Percentiles rank a stretch among this genome's conserved stretches.
Evolutionary conservation across 2,329 filamentous ascomycete genomes (phyloP).

Genomic region (Alternaria longipes): DNA sequence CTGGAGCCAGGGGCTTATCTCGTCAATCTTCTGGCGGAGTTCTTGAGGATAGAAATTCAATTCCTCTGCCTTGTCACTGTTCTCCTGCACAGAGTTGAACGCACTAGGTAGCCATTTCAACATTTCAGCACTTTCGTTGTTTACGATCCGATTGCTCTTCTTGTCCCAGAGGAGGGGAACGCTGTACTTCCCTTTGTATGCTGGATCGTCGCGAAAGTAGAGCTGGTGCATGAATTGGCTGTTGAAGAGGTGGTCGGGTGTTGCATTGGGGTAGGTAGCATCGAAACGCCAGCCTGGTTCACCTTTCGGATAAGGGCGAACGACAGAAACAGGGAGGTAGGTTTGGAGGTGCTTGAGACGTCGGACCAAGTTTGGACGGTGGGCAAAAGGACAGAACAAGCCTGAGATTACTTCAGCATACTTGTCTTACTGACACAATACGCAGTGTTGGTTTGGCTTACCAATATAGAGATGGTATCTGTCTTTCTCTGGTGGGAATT

Average conservation of each 20-base stretch:
- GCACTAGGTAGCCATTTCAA: slow-evolving; percentile 66
- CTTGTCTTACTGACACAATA: neutral
- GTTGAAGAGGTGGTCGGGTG: slow-evolving; percentile 67
- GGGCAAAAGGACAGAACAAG: slow-evolving; percentile 72
- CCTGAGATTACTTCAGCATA: slow-evolving; percentile 48
- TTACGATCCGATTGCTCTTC: slow-evolving; percentile 64
- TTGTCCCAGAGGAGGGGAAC: slow-evolving; percentile 72
- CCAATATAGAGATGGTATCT: slow-evolving; percentile 67
- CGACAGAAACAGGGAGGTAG: slow-evolving; percentile 65
- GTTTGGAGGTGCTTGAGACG: slow-evolving; percentile 66
- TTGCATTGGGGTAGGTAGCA: slow-evolving; percentile 65
- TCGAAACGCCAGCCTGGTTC: slow-evolving; percentile 70
- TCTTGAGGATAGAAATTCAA: slow-evolving; percentile 64
- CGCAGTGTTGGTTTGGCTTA: slow-evolving; percentile 15
- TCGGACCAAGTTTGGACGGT: slow-evolving; percentile 66
- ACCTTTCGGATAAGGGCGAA: slow-evolving; percentile 73
- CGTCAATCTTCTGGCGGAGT: slow-evolving; percentile 62
- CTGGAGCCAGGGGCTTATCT: slow-evolving; percentile 63
- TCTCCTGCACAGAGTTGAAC: slow-evolving; percentile 60
- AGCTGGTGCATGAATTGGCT: slow-evolving; percentile 68
- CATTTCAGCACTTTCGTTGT: slow-evolving; percentile 69
- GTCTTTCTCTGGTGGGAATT: slow-evolving; percentile 61
- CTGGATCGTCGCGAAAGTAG: slow-evolving; percentile 68
- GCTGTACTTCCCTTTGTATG: slow-evolving; percentile 68
- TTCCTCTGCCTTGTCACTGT: slow-evolving; percentile 48